phyloP scores from a whole-genome alignment of 208 protist genomes.

The Acanthamoeba triangularis region DNA sequence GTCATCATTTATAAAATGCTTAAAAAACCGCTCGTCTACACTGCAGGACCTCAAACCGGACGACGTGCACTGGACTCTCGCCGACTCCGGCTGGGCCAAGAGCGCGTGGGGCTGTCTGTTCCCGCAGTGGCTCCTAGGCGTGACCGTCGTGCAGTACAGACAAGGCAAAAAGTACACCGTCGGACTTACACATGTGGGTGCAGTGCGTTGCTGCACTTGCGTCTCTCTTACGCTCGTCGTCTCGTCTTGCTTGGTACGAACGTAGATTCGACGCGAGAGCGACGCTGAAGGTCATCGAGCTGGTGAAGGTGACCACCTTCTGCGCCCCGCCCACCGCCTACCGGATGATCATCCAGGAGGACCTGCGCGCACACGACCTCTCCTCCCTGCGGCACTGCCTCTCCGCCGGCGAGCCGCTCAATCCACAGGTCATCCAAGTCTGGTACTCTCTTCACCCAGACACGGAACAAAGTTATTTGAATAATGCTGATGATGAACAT shows the following conservation, averaged over 20 bases:
- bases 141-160: not conserved
- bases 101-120: constrained; percentile 7
- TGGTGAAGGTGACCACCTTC: constrained; percentile 7
- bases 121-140: not conserved
- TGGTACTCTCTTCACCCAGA: not conserved
- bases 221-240: too few species aligned
- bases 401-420: constrained; percentile 16
- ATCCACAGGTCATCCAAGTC: constrained; percentile 1
- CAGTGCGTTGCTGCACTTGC: too few species aligned
- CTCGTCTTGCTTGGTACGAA: too few species aligned
- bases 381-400: not conserved
- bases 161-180: constrained; percentile 21
- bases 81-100: constrained; percentile 39
- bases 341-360: not conserved
- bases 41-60: constrained; percentile 1
- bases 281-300: constrained; percentile 2
- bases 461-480: too few species aligned
- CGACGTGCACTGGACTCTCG: constrained; percentile 43
- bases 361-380: not conserved
- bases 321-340: constrained; percentile 4
- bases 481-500: too few species aligned
- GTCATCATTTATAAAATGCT: too few species aligned
- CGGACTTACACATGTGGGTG: too few species aligned
- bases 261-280: not conserved
- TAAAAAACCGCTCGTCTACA: too few species aligned